These are phyloP conservation scores for Colletotrichum navitas DNA, from an alignment of 2,329 filamentous ascomycete genomes.

Conservation along the genomic window DNA sequence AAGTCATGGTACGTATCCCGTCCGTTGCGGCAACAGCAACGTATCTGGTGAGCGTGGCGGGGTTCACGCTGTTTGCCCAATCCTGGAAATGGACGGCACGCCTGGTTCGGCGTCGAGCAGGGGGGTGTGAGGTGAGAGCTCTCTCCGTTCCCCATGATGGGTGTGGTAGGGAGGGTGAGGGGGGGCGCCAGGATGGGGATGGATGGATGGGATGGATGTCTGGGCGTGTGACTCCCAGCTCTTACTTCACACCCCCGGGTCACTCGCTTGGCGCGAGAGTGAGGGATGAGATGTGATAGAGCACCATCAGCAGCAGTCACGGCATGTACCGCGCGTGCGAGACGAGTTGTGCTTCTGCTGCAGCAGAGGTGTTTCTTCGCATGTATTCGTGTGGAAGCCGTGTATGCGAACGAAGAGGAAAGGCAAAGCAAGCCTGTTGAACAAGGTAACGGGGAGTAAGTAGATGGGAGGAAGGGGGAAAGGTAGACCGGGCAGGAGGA, in stretches of 20 bases:
- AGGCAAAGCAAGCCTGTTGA: not conserved
- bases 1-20: slow-evolving; percentile 26
- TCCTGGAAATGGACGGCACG: slow-evolving; percentile 33
- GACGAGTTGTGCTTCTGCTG: not conserved
- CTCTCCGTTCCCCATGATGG: slow-evolving; percentile 3
- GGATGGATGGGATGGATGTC: slow-evolving; percentile 26
- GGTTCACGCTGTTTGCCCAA: slow-evolving; percentile 42
- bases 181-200: slow-evolving; percentile 34
- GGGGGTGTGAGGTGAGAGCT: slow-evolving; percentile 19
- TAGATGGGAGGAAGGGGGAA: no score
- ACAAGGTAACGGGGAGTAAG: not conserved
- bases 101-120: slow-evolving; percentile 38
- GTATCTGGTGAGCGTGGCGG: slow-evolving; percentile 40
- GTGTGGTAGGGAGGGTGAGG: not conserved
- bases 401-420: not conserved
- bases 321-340: slow-evolving; percentile 10
- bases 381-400: not conserved
- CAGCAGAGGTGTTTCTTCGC: not conserved
- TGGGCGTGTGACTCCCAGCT: slow-evolving; percentile 31
- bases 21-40: slow-evolving; percentile 14
- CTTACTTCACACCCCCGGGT: slow-evolving; percentile 24
- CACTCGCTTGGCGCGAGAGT: slow-evolving; percentile 33
- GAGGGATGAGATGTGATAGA: slow-evolving; percentile 42
- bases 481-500: not conserved
- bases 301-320: slow-evolving; percentile 27